Evolutionary conservation across 2,329 filamentous ascomycete species (phyloP), one percentile per base, ranked within the genome.

Genomic region (Alternaria brassicae): DNA sequence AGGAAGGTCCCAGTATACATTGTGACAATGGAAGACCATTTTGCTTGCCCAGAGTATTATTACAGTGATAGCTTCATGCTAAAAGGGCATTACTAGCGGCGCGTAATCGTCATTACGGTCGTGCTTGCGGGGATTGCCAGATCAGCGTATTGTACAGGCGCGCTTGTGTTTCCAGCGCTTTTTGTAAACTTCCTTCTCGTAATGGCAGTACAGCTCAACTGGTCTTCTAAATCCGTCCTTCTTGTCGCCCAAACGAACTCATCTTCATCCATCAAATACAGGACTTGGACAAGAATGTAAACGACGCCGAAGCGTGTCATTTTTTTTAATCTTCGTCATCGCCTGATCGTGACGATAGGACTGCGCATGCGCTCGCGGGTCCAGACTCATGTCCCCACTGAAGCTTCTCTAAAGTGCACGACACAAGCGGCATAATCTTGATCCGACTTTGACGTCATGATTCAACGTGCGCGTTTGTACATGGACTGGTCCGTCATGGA

Each of bases 381-480:
- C 53, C 34, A 40, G 36, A 55, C 45, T 55, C 42, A 15, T 50
- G 44, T 25, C 28, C 28, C 34, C 55, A 39, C 19, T 37, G 32
- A 17, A 44, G 28, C 40, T 39, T 49, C 23, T 53, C 30, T 32
- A 34, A 30, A 27, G 45, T 32, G 44, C 27, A 59, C 41, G 28
- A 39, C 17, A 40, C 27, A 32, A 27, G 23, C 44, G n/a, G 39
- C 25, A 17, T 42, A 40, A 30, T 49, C 30, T 39, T 48, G 30
- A 25, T 50, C 32, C 8, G 27, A 44, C 27, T 25, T 21, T 30
- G 13, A 28, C 40, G 13, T 49, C 32, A n/a, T 48, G 41, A 27
- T 30, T 77, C 70, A 79, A 67, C 77, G 72, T 37, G 73, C 66
- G 30, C 77, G 63, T 60, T 79, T 79, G 64, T 76, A 75, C 67